Conservation (phyloP, 2,329 filamentous ascomycete species). For the Arachnopeziza araneosa region DNA sequence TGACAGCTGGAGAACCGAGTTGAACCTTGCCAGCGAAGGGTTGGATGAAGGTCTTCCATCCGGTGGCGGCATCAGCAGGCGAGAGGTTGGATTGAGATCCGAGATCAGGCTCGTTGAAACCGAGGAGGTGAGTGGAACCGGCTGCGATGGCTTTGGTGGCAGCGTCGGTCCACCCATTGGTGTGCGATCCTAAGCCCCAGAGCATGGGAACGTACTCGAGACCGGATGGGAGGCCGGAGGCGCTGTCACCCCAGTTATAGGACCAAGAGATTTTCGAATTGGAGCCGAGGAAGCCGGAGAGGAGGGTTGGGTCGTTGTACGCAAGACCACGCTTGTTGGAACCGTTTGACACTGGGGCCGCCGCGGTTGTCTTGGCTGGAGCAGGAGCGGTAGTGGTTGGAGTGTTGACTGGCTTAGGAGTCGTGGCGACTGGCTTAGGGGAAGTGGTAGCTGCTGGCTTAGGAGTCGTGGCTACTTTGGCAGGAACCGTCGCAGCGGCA, state of each 20-base stretch:
- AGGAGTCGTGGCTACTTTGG: neutral
- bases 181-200: slow-evolving; percentile 47
- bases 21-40: slow-evolving; percentile 39
- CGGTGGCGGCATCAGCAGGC: slow-evolving; percentile 32
- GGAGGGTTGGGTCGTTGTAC: slow-evolving; percentile 56
- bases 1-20: slow-evolving; percentile 43
- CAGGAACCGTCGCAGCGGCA: neutral
- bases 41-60: slow-evolving; percentile 39
- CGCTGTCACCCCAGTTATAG: slow-evolving; percentile 61
- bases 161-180: slow-evolving; percentile 43
- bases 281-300: slow-evolving; percentile 41
- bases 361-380: slow-evolving; percentile 1
- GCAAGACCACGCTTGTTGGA: slow-evolving; percentile 55
- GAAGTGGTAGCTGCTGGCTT: slow-evolving; percentile 6
- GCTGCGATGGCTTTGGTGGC: slow-evolving; percentile 46
- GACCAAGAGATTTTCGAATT: slow-evolving; percentile 48
- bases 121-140: slow-evolving; percentile 53
- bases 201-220: slow-evolving; percentile 63
- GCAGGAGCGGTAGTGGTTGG: neutral
- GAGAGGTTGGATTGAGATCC: slow-evolving; percentile 47
- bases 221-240: slow-evolving; percentile 33
- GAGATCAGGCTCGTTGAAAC: slow-evolving; percentile 70
- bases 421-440: neutral
- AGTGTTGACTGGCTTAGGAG: neutral
- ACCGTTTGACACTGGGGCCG: slow-evolving; percentile 1